Evolutionary conservation across 345 rosid genomes (phyloP), one percentile per base, ranked within the genome.

Genomic region (Cardamine chenopodiifolia): DNA sequence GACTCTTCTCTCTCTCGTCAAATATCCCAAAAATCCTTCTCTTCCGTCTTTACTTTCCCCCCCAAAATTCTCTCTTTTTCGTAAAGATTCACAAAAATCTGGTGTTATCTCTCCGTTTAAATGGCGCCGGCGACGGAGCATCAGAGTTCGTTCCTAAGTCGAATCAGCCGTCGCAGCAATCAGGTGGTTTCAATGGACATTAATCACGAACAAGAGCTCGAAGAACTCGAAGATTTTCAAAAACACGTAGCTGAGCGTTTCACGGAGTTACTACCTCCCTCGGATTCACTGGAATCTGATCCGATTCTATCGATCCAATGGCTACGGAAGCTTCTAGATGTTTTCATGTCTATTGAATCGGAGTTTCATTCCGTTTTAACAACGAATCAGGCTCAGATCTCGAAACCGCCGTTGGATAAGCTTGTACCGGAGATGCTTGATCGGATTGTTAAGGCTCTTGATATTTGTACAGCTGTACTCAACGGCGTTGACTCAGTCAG

Each of bases 141-240:
- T 77, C 97, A 83, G 42, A 80, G 86, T 1, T 92, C 96, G 12
- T 95, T 92, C 80, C 85, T 92, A 32, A 86, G 89, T 39, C 83
- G 96, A 68, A 75, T 92, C 80, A 95, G 96, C 78, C 87, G 94
- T 48, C 88, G 96, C 13, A 95, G 96, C 13, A 95, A 89, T 79
- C 97, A 92, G 57, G 83, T 92, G 17, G 86, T 73, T 66, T 82
- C 89, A 77, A 86, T 95, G 97, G 98, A 92, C 32, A 87, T 85
- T 12, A 80, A 61, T 72, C 89, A 88, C 66, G 98, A 94, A 48
- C 93, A 90, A 58, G 97, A 94, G 10, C 81, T 90, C 13, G 88
- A 92, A 26, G 99, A 89, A 85, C 85, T 92, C 44, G 93, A 90
- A 64, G 79, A 83, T 10, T 92, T 95, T 77, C 99, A 95, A 58